Percentiles rank a stretch among this genome's conserved stretches.
Evolutionary conservation across 2,329 filamentous ascomycete species (phyloP).

Genomic region (Rutstroemia sp.): DNA sequence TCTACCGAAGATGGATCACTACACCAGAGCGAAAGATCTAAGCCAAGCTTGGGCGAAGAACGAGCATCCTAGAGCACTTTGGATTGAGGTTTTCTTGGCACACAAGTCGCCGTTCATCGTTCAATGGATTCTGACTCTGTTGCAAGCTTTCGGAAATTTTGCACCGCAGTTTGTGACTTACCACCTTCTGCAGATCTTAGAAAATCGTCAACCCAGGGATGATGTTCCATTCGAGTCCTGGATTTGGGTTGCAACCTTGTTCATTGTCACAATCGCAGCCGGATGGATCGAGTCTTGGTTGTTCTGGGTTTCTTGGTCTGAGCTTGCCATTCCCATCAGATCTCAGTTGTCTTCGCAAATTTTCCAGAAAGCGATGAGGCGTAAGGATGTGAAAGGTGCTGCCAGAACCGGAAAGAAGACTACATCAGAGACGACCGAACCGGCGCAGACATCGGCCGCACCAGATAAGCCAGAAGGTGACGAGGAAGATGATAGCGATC

Average conservation of each 20-base stretch:
- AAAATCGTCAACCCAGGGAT: constrained; percentile 41
- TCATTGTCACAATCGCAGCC: constrained; percentile 44
- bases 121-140: constrained; percentile 49
- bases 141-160: constrained; percentile 41
- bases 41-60: constrained; percentile 42
- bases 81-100: constrained; percentile 50
- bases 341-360: constrained; percentile 64
- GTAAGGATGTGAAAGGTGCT: constrained; percentile 66
- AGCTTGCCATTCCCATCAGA: constrained; percentile 58
- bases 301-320: constrained; percentile 58
- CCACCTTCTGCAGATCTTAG: constrained; percentile 57
- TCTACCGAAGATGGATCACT: constrained; percentile 52
- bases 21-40: constrained; percentile 43
- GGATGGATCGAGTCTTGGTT: constrained; percentile 57
- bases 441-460: constrained; percentile 20
- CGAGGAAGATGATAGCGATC: constrained; percentile 38
- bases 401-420: constrained; percentile 39
- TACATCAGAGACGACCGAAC: constrained; percentile 15
- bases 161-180: constrained; percentile 64
- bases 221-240: constrained; percentile 48
- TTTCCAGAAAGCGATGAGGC: constrained; percentile 68
- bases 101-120: constrained; percentile 48
- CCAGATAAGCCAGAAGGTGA: constrained; percentile 29
- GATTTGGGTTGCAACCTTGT: constrained; percentile 61
- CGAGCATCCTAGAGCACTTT: constrained; percentile 44